Percentiles rank a stretch among this genome's conserved stretches.
These are phyloP conservation scores for Fragaria iinumae DNA, from an alignment of 306 rosid genomes.

Conservation along the genomic window DNA sequence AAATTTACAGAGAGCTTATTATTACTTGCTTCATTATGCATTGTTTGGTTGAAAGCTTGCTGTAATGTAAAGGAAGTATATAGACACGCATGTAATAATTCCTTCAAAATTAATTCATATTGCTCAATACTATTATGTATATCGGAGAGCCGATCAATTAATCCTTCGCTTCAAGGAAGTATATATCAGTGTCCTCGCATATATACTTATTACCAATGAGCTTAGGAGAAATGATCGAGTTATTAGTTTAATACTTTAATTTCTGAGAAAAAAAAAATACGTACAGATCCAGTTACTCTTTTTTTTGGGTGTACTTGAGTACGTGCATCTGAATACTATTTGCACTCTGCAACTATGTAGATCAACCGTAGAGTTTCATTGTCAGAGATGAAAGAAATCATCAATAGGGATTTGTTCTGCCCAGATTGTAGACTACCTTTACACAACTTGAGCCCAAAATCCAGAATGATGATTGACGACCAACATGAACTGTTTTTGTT, in stretches of 20 bases:
- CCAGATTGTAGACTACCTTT: background rate
- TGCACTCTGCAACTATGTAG: background rate
- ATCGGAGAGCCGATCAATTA: background rate
- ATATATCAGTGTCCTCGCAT: background rate
- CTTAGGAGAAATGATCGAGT: background rate
- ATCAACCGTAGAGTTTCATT: background rate
- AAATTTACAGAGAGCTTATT: background rate
- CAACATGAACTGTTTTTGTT: too few species aligned
- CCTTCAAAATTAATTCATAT: background rate
- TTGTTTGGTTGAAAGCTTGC: constrained; percentile 38
- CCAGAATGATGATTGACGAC: background rate
- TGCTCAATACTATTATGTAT: background rate
- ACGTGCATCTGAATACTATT: background rate
- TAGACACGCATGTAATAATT: background rate
- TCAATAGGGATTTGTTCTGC: background rate
- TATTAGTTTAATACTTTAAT: too few species aligned
- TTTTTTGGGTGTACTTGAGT: background rate
- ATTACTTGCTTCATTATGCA: constrained; percentile 15
- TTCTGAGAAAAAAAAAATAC: too few species aligned
- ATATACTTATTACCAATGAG: background rate
- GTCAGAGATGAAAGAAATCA: background rate
- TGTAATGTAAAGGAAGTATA: too few species aligned
- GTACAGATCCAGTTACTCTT: too few species aligned
- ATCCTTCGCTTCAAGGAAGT: background rate
- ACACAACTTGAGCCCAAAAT: background rate